phyloP scores from a whole-genome alignment of 176 grass and related monocot species.

The Ensete ventricosum region DNA sequence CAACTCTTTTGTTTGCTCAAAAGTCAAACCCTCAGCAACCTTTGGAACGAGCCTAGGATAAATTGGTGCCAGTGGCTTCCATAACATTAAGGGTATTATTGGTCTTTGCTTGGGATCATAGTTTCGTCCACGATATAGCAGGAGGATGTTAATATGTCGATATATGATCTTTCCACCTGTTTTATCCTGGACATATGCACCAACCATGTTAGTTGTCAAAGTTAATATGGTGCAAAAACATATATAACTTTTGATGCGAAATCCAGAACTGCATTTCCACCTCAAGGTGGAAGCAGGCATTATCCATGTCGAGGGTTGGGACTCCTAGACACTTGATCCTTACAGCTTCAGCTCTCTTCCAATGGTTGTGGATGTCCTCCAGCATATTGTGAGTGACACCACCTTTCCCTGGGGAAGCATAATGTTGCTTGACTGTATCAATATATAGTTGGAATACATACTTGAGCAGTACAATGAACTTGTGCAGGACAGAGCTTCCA shows the following conservation, averaged over 20 bases:
- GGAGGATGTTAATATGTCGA: conserved; percentile 46
- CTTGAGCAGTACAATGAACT: background rate
- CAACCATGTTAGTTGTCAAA: background rate
- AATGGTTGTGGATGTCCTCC: conserved; percentile 86
- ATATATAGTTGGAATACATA: background rate
- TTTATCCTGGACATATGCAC: conserved; percentile 46
- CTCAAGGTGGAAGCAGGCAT: conserved; percentile 71
- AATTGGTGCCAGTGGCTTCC: conserved; percentile 79
- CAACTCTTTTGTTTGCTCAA: conserved; percentile 73
- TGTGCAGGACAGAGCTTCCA: background rate
- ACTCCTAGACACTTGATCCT: conserved; percentile 91
- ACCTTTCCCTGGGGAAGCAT: conserved; percentile 55
- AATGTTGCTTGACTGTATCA: background rate
- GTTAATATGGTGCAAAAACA: background rate
- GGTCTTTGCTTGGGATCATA: conserved; percentile 86
- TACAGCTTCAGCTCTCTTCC: conserved; percentile 56
- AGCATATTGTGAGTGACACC: conserved; percentile 99
- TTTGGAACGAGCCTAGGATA: conserved; percentile 79
- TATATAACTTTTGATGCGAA: background rate
- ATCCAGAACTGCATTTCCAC: conserved; percentile 25
- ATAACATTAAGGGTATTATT: conserved; percentile 72
- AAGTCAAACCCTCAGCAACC: conserved; percentile 57
- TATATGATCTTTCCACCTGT: conserved; percentile 78
- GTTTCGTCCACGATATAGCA: conserved; percentile 69
- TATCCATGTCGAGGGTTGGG: conserved; percentile 83